Percentiles rank a stretch among this genome's conserved stretches.
Evolutionary conservation across 2,329 filamentous ascomycete species (phyloP).

Genomic region (Myrmaecium sp.): DNA sequence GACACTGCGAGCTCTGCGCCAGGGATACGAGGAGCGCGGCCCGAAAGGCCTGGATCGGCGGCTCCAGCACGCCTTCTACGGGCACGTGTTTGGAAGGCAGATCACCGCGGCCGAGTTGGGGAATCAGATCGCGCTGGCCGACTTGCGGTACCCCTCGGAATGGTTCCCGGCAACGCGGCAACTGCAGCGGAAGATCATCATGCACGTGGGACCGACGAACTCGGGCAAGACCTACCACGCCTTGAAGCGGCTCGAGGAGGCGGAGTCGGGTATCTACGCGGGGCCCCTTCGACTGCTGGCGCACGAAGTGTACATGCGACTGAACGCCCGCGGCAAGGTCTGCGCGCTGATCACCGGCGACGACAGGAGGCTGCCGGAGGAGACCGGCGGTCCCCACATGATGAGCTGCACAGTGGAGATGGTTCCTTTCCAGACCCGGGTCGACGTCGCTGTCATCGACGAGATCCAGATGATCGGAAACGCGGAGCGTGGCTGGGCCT

Average conservation of each 20-base stretch:
- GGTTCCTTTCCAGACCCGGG: slow-evolving; percentile 40
- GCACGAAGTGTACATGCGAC: slow-evolving; percentile 84
- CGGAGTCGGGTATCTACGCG: slow-evolving; percentile 67
- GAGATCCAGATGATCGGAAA: slow-evolving; percentile 97
- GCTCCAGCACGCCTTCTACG: slow-evolving; percentile 50
- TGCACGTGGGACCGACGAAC: slow-evolving; percentile 94
- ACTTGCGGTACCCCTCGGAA: slow-evolving; percentile 75
- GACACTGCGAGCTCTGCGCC: too few relatives aligned
- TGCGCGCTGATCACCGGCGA: slow-evolving; percentile 84
- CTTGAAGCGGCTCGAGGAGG: slow-evolving; percentile 63
- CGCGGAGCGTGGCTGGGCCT: slow-evolving; percentile 69
- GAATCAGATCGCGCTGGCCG: slow-evolving; percentile 39
- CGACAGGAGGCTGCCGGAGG: slow-evolving; percentile 54
- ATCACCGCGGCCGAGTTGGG: slow-evolving; percentile 20
- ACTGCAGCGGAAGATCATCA: slow-evolving; percentile 66
- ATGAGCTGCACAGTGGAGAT: slow-evolving; percentile 92
- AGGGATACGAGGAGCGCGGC: slow-evolving; percentile 6
- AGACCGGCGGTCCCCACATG: slow-evolving; percentile 32
- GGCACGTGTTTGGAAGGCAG: slow-evolving; percentile 13
- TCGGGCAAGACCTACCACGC: slow-evolving; percentile 97
- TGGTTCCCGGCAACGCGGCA: slow-evolving; percentile 79
- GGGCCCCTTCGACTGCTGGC: slow-evolving; percentile 78
- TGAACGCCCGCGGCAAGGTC: slow-evolving; percentile 57
- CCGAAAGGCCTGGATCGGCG: slow-evolving; percentile 34
- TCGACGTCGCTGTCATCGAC: slow-evolving; percentile 90